phyloP scores from a whole-genome alignment of 768 basidiomycete species.

The Suillus subaureus region DNA sequence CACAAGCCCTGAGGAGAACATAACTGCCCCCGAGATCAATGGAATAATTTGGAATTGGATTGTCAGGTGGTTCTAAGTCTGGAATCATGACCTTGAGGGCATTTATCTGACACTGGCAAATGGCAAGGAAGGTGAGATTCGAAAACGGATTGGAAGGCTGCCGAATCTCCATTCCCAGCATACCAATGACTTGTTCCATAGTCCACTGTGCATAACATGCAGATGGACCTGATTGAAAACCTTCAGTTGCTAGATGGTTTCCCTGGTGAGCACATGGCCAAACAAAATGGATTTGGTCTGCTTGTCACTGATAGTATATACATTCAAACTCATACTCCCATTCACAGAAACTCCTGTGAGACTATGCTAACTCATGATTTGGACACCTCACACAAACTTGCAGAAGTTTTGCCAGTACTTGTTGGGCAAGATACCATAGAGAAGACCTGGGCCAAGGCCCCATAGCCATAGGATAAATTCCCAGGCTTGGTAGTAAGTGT shows the following conservation, averaged over 20 bases:
- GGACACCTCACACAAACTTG: neutral
- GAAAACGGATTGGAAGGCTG: neutral
- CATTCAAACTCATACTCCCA: neutral
- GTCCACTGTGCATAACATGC: neutral
- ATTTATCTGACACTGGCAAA: neutral
- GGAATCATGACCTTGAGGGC: neutral
- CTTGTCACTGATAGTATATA: neutral
- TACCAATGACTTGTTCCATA: neutral
- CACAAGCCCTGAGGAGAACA: neutral
- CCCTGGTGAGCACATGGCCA: neutral
- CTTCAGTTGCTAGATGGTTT: neutral
- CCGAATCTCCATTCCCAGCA: neutral
- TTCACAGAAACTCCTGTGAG: neutral
- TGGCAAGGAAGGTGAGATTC: neutral
- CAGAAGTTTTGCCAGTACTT: neutral
- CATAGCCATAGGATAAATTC: no score
- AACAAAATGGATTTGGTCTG: neutral
- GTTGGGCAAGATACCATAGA: no score
- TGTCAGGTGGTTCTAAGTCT: neutral
- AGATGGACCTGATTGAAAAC: neutral
- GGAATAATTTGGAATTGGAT: neutral
- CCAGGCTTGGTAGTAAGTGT: no score
- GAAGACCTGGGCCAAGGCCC: no score
- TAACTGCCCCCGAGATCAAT: neutral
- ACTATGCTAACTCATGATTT: neutral